phyloP scores from a whole-genome alignment of 306 rosid genomes.

The Vigna nakashimae region DNA sequence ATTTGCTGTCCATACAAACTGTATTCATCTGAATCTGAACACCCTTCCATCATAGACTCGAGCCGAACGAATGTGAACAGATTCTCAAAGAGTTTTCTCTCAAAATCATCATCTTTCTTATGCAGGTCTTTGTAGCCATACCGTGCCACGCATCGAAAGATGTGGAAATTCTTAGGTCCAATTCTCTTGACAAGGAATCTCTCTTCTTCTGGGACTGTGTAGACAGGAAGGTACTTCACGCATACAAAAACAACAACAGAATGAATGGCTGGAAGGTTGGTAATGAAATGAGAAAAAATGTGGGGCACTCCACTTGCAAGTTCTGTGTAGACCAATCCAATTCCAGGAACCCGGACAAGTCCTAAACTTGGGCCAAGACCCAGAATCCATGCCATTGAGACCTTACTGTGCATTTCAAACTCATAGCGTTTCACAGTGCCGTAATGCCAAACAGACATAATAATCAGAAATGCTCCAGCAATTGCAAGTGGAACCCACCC shows the following conservation, averaged over 20 bases:
- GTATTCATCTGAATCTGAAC: conserved; percentile 84
- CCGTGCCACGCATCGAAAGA: conserved; percentile 92
- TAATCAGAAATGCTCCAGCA: conserved; percentile 72
- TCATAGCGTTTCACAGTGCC: conserved; percentile 83
- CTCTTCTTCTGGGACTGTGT: conserved; percentile 92
- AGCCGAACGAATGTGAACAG: conserved; percentile 73
- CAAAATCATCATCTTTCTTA: conserved; percentile 83
- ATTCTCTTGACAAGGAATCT: conserved; percentile 88
- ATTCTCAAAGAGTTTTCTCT: conserved; percentile 82
- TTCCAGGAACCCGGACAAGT: conserved; percentile 95
- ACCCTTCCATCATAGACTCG: conserved; percentile 93
- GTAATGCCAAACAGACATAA: conserved; percentile 95
- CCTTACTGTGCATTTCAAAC: conserved; percentile 90
- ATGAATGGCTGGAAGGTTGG: conserved; percentile 97
- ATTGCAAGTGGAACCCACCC: conserved; percentile 98
- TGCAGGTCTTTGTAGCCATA: conserved; percentile 93
- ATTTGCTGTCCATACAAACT: conserved; percentile 66
- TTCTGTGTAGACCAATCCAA: conserved; percentile 96
- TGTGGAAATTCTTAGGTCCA: conserved; percentile 84
- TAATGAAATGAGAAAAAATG: conserved; percentile 96
- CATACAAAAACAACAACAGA: conserved; percentile 89
- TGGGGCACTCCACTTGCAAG: conserved; percentile 96
- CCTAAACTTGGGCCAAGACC: conserved; percentile 98
- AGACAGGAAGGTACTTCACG: conserved; percentile 95
- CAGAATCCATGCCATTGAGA: conserved; percentile 97